Percentiles rank a stretch among this genome's conserved stretches.
Conservation (phyloP, 2,329 filamentous ascomycete genomes). For the Cordyceps farinosa region DNA sequence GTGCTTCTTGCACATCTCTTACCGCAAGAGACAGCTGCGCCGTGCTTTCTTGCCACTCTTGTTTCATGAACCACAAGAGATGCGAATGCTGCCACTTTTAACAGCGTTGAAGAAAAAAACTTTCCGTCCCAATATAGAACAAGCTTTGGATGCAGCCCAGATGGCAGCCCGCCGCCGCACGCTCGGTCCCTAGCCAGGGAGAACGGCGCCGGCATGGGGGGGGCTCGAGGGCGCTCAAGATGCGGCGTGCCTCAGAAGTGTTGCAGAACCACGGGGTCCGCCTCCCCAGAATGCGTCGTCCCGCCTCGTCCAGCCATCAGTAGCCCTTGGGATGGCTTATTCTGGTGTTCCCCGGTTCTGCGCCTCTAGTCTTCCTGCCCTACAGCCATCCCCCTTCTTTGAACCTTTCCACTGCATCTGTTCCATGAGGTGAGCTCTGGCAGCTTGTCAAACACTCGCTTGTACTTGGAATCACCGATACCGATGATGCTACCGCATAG, state of each 20-base stretch:
- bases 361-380: background rate
- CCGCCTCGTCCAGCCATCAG: background rate
- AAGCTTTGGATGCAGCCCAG: background rate
- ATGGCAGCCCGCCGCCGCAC: background rate
- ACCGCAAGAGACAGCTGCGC: background rate
- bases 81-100: background rate
- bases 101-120: background rate
- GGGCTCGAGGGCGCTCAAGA: background rate
- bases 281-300: background rate
- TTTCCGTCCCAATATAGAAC: background rate
- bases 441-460: slow-evolving; percentile 14
- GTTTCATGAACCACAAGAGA: background rate
- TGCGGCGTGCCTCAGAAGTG: slow-evolving; percentile 17
- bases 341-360: background rate
- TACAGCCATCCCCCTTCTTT: background rate
- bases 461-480: background rate
- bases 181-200: background rate
- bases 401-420: background rate
- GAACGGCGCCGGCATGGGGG: background rate
- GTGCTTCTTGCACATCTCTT: background rate
- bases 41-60: background rate
- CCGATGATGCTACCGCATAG: slow-evolving; percentile 1
- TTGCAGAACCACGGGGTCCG: slow-evolving; percentile 8
- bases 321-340: background rate
- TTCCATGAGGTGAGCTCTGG: background rate